phyloP scores from a whole-genome alignment of 139 green algal genomes.

The Yamagishiella unicocca region DNA sequence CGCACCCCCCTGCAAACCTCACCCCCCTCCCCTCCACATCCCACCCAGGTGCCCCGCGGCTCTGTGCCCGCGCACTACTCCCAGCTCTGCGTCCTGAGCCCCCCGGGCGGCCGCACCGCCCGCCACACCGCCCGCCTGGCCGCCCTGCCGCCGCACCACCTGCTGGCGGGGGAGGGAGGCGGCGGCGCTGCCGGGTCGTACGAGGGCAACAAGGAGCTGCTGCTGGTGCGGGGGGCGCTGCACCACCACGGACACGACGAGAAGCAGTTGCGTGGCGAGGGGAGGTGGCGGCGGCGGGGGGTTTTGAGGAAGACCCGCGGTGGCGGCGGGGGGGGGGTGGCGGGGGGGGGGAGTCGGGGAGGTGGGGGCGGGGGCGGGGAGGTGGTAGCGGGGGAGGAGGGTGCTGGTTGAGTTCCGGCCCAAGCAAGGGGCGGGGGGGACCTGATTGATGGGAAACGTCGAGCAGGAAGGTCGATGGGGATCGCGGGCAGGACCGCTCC shows the following conservation, averaged over 20 bases:
- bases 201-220: constrained; percentile 46
- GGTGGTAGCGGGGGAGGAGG: background rate
- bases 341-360: background rate
- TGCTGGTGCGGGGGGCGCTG: constrained; percentile 33
- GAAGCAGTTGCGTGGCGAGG: constrained; percentile 16
- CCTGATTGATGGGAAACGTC: too few relatives aligned
- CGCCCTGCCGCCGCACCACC: background rate
- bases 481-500: too few relatives aligned
- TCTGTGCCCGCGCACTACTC: background rate
- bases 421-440: too few relatives aligned
- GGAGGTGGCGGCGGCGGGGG: background rate
- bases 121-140: background rate
- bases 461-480: too few relatives aligned
- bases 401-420: background rate
- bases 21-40: background rate
- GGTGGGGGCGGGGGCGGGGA: background rate
- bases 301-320: background rate
- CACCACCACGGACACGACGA: constrained; percentile 34
- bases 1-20: background rate
- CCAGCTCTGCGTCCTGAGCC: background rate
- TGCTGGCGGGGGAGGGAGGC: background rate
- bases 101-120: background rate
- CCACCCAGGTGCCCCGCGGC: constrained; percentile 15
- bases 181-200: background rate
- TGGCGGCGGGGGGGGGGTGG: background rate